Evolutionary conservation across 2,329 filamentous ascomycete species (phyloP), one percentile per base, ranked within the genome.

Genomic region (Capronia epimyces): DNA sequence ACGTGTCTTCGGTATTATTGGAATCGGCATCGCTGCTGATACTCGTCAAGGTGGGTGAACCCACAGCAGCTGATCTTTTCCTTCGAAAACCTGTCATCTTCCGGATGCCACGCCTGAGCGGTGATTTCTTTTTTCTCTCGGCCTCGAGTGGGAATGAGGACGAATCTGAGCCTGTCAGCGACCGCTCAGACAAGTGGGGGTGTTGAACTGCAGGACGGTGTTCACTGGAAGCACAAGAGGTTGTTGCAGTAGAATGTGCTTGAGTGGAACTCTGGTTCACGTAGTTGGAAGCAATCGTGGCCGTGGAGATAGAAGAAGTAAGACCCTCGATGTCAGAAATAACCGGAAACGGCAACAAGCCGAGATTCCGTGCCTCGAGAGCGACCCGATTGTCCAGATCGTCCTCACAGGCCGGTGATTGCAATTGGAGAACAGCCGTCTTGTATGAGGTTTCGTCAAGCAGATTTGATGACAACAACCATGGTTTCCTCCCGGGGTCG

Each of bases 391-490:
- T 66, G 57, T 71, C 68, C 31, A 65, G 61, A 51, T 64, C 64
- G 49, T 65, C 60, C 59, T 73, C 70, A 9, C 65, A 64, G 50
- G 68, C 63, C 29, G 61, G 60, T n/a, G 65, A 62, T 18, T 60
- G 45, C 24, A 69, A 58, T 2, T 53, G 58, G 20, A 72, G 65
- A 40, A 72, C 69, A 29, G 66, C 62, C 16, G 47, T 53, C 49
- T 68, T 65, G 59, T 72, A 72, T 57, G 63, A 60, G 43, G 62
- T 61, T 49, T 70, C 65, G 49, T 71, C 69, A 37, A 71, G 53
- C 32, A 50, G 41, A 25, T 48, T 56, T 16, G 47, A 43, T n/a
- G 50, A 20, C 22, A 43, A 46, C 22, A 32, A 50, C 41, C 52
- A 56, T 37, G 39, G 12, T 21, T 43, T 37, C 47, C 54, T 56